Evolutionary conservation across 495 filamentous ascomycete species (phyloP).

Genomic region (Physcia stellaris): DNA sequence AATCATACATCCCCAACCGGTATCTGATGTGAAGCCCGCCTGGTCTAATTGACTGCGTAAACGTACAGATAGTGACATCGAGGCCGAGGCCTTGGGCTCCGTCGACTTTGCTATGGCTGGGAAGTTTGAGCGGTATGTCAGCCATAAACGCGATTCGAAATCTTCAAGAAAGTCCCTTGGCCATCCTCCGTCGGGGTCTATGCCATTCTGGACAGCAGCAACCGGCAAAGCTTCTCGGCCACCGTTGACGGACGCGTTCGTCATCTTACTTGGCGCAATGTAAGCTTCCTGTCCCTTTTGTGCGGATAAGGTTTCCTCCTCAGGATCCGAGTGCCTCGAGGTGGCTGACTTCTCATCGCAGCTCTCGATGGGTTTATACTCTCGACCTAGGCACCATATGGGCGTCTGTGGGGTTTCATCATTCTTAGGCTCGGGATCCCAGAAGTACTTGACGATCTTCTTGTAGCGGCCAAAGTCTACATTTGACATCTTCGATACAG

Average conservation of each 20-base stretch:
- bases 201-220: background rate
- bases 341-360: background rate
- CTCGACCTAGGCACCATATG: constrained; percentile 80
- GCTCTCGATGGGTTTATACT: constrained; percentile 41
- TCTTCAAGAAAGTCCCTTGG: constrained; percentile 77
- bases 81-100: constrained; percentile 52
- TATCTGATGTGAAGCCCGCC: constrained; percentile 80
- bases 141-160: constrained; percentile 88
- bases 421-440: constrained; percentile 87
- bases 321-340: background rate
- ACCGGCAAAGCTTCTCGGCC: background rate
- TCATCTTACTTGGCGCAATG: background rate
- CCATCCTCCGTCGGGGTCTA: constrained; percentile 60
- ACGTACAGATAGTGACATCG: constrained; percentile 75
- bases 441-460: constrained; percentile 81
- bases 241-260: background rate
- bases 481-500: constrained; percentile 43
- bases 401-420: constrained; percentile 51
- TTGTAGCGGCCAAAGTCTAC: constrained; percentile 56
- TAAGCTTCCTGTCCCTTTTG: background rate
- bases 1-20: constrained; percentile 99
- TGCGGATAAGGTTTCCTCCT: background rate
- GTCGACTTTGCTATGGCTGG: constrained; percentile 63
- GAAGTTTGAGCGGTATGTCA: constrained; percentile 91
- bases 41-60: constrained; percentile 72